Evolutionary conservation across 345 rosid species (phyloP).

Genomic region (Rubroshorea leprosula): DNA sequence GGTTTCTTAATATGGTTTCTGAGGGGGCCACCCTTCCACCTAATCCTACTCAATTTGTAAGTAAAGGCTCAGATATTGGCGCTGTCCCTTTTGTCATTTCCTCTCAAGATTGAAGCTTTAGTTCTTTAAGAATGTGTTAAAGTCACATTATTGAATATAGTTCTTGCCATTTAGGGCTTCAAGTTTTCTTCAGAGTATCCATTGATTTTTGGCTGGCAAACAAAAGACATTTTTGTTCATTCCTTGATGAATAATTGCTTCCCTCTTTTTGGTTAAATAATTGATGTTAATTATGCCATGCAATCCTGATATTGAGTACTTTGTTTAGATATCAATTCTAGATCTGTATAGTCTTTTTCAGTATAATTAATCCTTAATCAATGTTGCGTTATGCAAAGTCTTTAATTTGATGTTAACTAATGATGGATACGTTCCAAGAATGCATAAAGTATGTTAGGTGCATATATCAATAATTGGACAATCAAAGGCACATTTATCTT

Average conservation of each 20-base stretch:
- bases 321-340: neutral
- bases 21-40: conserved; percentile 5
- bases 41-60: neutral
- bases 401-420: conserved; percentile 1
- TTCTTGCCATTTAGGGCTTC: neutral
- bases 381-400: neutral
- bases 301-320: neutral
- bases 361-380: neutral
- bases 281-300: neutral
- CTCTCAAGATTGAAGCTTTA: conserved; percentile 4
- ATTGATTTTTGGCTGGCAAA: neutral
- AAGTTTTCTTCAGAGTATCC: neutral
- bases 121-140: neutral
- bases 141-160: neutral
- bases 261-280: neutral
- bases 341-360: neutral
- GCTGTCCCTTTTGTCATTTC: neutral
- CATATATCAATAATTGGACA: neutral
- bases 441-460: conserved; percentile 1
- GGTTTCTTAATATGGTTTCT: conserved; percentile 11
- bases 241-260: neutral
- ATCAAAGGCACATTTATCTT: neutral
- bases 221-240: neutral
- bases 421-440: neutral
- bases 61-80: neutral